Evolutionary conservation across 805 yeast genomes (phyloP).

Genomic region (Ogataea neopini): DNA sequence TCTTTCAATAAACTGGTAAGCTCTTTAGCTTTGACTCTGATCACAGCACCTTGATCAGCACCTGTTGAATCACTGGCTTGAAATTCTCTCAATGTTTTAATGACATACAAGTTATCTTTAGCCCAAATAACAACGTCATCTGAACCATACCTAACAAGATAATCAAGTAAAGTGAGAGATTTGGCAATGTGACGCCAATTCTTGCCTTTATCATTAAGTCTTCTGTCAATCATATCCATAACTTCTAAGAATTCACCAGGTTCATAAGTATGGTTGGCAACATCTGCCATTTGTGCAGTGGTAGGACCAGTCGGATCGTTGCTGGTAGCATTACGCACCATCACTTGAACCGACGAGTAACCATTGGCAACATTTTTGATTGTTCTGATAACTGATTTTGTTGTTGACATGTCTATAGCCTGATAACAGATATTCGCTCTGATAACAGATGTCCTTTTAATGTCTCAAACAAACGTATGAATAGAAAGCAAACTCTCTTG

Average conservation of each 20-base stretch:
- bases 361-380: constrained; percentile 90
- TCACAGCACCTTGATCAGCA: constrained; percentile 83
- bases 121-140: constrained; percentile 92
- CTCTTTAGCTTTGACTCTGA: constrained; percentile 88
- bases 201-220: constrained; percentile 93
- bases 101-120: constrained; percentile 80
- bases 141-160: constrained; percentile 79
- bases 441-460: constrained; percentile 1
- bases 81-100: constrained; percentile 90
- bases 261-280: constrained; percentile 72
- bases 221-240: constrained; percentile 90
- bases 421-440: constrained; percentile 9
- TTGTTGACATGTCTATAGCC: constrained; percentile 50
- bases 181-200: constrained; percentile 97
- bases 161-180: constrained; percentile 85
- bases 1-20: constrained; percentile 77
- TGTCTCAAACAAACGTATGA: background rate
- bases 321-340: constrained; percentile 90
- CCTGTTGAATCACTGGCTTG: constrained; percentile 77
- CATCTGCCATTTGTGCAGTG: constrained; percentile 76
- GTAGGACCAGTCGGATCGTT: constrained; percentile 88
- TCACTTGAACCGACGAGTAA: constrained; percentile 78
- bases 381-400: constrained; percentile 71
- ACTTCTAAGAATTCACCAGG: constrained; percentile 77
- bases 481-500: background rate